Base-by-base conservation (phyloP, 495 filamentous ascomycete genomes). In the Rusavskia elegans region DNA sequence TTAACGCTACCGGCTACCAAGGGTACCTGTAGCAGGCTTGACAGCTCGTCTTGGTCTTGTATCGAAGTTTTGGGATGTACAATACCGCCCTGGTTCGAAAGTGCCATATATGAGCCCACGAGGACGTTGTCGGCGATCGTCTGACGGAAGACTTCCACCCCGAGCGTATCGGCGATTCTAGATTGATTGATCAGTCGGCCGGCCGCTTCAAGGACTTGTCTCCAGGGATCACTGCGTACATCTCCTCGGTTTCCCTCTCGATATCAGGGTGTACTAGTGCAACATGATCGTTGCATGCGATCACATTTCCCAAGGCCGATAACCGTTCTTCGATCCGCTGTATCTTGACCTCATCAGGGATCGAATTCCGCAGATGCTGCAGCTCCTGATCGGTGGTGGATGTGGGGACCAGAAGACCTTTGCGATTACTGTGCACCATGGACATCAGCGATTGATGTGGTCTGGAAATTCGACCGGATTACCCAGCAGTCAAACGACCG, bases 141-240 rank as follows among this genome's bases (percentile, higher is more conserved):
- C 74, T 98, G 92, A 52, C 93, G 80, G 76, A 97, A 98, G 16
- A 98, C 92, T 70, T 98, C 92, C 51, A 98, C 92, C 50, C 92
- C 92, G 9, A 98, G 80, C 56, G 94, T 85, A 64, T 98, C 92
- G 59, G 92, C 90, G 64, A 98, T 87, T 54, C 71, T 74, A 9
- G 23, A 59, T 14, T 23, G n/a, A 17, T 45, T 36, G 16, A 20
- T 49, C 16, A 54, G 32, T 39, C 29, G 44, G 20, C 27, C 19
- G 32, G 32, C 32, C 17, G 39, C 41, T 32, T 25, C 45, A 13
- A 16, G 35, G 49, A 14, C 14, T 42, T 20, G 11, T 17, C 39
- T 17, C 39, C 19, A 27, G 16, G 16, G 17, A 29, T 21, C 17
- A 37, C 23, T 10, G 44, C 57, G 17, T 66, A 75, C 72, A 92